Percentiles rank a stretch among this genome's conserved stretches.
These are phyloP conservation scores for Vitis labrusca DNA, from an alignment of 164 flowering plant genomes.

Conservation along the genomic window DNA sequence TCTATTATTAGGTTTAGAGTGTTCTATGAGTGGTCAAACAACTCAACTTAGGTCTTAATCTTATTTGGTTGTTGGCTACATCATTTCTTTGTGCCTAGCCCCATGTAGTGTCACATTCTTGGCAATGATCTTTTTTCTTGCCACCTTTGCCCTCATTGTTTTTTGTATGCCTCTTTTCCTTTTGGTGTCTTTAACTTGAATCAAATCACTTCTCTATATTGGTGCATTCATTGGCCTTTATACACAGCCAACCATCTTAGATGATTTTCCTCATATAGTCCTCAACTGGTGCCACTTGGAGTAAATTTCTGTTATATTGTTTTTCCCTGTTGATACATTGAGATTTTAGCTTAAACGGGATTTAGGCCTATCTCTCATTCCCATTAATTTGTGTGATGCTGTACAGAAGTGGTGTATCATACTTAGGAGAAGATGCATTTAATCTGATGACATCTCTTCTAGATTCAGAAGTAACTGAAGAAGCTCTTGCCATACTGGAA, in stretches of 20 bases:
- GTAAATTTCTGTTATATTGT: not conserved
- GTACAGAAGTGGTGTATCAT: conserved; percentile 38
- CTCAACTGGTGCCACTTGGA: not conserved
- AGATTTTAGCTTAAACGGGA: not conserved
- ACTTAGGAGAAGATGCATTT: conserved; percentile 45
- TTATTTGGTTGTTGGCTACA: too few relatives aligned
- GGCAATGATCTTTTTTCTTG: too few relatives aligned
- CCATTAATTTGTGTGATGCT: conserved; percentile 7
- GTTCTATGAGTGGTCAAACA: not conserved
- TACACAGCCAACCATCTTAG: too few relatives aligned
- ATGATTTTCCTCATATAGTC: too few relatives aligned
- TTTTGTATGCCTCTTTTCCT: too few relatives aligned
- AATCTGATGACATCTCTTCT: conserved; percentile 48
- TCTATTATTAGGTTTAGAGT: not conserved
- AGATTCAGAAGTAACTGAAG: conserved; percentile 48
- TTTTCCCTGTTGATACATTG: not conserved
- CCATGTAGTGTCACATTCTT: too few relatives aligned
- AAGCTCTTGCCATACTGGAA: conserved; percentile 53
- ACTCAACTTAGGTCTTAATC: too few relatives aligned
- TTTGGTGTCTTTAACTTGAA: too few relatives aligned
- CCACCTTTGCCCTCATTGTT: too few relatives aligned
- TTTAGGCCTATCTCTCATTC: not conserved
- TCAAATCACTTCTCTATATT: too few relatives aligned
- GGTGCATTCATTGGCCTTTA: too few relatives aligned
- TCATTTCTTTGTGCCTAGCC: too few relatives aligned